Evolutionary conservation across 208 protist genomes (phyloP), one percentile per base, ranked within the genome.

Genomic region (Wallacemonas sp.): DNA sequence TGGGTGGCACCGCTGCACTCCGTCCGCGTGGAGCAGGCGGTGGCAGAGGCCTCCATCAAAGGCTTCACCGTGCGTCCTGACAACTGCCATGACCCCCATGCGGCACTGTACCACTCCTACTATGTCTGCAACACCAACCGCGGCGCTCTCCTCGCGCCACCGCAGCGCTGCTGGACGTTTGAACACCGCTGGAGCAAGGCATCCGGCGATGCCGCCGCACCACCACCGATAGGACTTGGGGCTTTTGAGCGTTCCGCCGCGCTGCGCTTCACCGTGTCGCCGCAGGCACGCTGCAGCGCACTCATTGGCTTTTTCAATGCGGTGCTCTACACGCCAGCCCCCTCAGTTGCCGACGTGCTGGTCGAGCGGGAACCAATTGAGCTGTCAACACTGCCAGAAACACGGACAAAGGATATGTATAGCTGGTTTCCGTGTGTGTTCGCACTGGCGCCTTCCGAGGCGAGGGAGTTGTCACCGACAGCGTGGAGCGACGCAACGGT

Each of bases 371-470:
- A 24, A 4, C 61, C 66, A 37, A 27, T 6, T 22, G 29, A 57
- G 50, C 50, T 57, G 29, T 57, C 50, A 3, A 57, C 21, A 10
- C 13, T 57, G 29, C 30, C 30, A 4, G 29, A 15, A 9, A 13
- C 50, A 3, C 79, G 85, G 33, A 94, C 91, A 17, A 27, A 30
- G 22, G 76, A 67, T 52, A 80, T 96, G 79, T 93, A 85, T 73
- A 96, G 91, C 69, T 96, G 91, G 88, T 96, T 96, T 67, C 91
- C 91, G 0, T 88, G 76, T 71, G 50, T 86, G 24, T 83, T 95
- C 55, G 55, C 85, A 0, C 36, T 92, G 1, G 78, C 81, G n/a
- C 84, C 85, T 21, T 37, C 59, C 13, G 64, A 69, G 46, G 60
- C 60, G 15, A 57, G 22, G 50, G 50, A 57, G 50, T 32, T 57